Evolutionary conservation across 2,329 filamentous ascomycete genomes (phyloP).

Genomic region (Parastagonospora nodorum): DNA sequence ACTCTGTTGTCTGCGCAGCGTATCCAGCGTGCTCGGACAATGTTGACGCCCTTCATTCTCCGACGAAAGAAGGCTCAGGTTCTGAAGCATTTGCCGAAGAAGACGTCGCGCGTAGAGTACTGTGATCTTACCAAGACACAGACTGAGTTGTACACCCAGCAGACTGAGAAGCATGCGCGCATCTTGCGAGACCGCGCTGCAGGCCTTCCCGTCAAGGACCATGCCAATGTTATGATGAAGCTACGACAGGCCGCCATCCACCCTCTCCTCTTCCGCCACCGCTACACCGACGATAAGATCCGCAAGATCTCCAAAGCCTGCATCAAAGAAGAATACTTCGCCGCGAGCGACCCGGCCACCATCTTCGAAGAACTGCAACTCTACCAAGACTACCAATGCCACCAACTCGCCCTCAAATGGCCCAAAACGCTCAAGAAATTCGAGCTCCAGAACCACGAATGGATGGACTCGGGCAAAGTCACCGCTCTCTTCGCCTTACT

Average conservation of each 20-base stretch:
- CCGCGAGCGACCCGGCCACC: constrained; percentile 54
- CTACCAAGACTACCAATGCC: constrained; percentile 67
- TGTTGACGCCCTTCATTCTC: constrained; percentile 93
- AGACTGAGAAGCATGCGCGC: constrained; percentile 66
- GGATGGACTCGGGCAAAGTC: constrained; percentile 85
- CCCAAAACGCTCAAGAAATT: constrained; percentile 60
- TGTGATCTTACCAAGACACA: constrained; percentile 80
- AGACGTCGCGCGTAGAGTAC: constrained; percentile 76
- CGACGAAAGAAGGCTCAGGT: constrained; percentile 94
- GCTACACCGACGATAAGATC: constrained; percentile 77
- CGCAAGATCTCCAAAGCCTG: constrained; percentile 78
- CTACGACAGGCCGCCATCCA: constrained; percentile 92
- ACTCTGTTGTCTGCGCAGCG: constrained; percentile 85
- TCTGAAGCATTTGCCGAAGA: constrained; percentile 78
- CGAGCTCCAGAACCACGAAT: constrained; percentile 64
- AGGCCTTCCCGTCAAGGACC: constrained; percentile 60
- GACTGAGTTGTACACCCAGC: constrained; percentile 71
- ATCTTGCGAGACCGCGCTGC: constrained; percentile 64
- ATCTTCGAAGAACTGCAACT: constrained; percentile 60
- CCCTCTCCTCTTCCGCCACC: constrained; percentile 80
- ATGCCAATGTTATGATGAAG: constrained; percentile 73
- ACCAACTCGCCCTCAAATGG: constrained; percentile 61
- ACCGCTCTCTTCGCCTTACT: constrained; percentile 77
- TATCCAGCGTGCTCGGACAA: constrained; percentile 83
- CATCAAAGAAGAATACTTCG: constrained; percentile 68